phyloP scores from a whole-genome alignment of 768 basidiomycete species.

The Austroboletus festivus region DNA sequence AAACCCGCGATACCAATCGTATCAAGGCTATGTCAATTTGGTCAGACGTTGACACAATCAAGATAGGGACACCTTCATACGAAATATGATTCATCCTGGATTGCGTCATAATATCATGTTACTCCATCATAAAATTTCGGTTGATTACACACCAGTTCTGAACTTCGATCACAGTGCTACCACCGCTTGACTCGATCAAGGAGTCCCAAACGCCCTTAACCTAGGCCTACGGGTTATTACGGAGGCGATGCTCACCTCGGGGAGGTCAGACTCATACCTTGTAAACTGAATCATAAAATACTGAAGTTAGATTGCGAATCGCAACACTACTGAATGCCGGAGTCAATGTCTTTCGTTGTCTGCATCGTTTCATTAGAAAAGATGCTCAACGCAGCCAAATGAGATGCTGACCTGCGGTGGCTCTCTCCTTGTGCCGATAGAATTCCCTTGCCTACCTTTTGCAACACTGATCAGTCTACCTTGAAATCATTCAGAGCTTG shows the following conservation, averaged over 20 bases:
- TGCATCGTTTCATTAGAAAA: conserved; percentile 2
- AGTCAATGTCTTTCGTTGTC: conserved; percentile 39
- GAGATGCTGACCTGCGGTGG: conserved; percentile 36
- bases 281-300: conserved; percentile 43
- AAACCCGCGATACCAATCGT: conserved; percentile 44
- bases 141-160: conserved; percentile 39
- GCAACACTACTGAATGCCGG: conserved; percentile 42
- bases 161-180: conserved; percentile 42
- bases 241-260: neutral
- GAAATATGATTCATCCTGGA: conserved; percentile 46
- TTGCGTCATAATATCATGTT: neutral
- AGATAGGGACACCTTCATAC: conserved; percentile 22
- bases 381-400: conserved; percentile 19
- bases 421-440: conserved; percentile 41
- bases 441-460: conserved; percentile 35
- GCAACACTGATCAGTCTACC: neutral
- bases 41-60: neutral
- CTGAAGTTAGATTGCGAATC: conserved; percentile 33
- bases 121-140: neutral
- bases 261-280: conserved; percentile 31
- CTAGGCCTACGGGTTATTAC: conserved; percentile 8
- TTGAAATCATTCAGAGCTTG: neutral
- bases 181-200: conserved; percentile 20
- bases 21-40: conserved; percentile 34
- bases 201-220: conserved; percentile 33